Percentiles rank a stretch among this genome's conserved stretches.
phyloP scores from a whole-genome alignment of 345 rosid genomes.

The Lenwebbia sp. region DNA sequence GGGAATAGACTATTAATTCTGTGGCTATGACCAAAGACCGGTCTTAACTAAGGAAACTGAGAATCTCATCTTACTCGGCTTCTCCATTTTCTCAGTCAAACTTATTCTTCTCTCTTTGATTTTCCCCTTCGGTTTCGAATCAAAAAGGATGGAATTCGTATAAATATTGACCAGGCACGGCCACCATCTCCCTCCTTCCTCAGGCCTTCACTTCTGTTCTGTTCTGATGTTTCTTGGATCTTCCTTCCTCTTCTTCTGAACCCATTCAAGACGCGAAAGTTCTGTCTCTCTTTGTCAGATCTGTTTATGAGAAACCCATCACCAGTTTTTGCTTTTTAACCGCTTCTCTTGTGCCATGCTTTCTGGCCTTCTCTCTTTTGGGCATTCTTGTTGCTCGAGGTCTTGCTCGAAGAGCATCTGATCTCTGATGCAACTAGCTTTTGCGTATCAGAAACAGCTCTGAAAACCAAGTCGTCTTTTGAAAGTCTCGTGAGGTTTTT shows the following conservation, averaged over 20 bases:
- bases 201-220: not conserved
- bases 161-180: not conserved
- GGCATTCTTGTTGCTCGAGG: not conserved
- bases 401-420: not conserved
- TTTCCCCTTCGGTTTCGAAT: not conserved
- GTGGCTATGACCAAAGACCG: slow-evolving; percentile 20
- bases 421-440: not conserved
- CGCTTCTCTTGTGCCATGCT: too few relatives aligned
- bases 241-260: not conserved
- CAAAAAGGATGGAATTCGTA: not conserved
- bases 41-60: slow-evolving; percentile 2
- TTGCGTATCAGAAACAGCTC: not conserved
- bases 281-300: not conserved
- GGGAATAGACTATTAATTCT: not conserved
- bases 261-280: not conserved
- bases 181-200: not conserved
- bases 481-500: not conserved
- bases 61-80: not conserved
- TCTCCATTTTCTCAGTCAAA: slow-evolving; percentile 6
- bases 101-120: not conserved
- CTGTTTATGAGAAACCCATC: too few relatives aligned
- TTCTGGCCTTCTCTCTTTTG: too few relatives aligned
- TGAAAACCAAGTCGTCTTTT: not conserved
- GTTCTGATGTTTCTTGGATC: not conserved
- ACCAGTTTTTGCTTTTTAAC: too few relatives aligned